Evolutionary conservation across 2,329 filamentous ascomycete species (phyloP), one percentile per base, ranked within the genome.

Genomic region (Hypoxylon sp.): DNA sequence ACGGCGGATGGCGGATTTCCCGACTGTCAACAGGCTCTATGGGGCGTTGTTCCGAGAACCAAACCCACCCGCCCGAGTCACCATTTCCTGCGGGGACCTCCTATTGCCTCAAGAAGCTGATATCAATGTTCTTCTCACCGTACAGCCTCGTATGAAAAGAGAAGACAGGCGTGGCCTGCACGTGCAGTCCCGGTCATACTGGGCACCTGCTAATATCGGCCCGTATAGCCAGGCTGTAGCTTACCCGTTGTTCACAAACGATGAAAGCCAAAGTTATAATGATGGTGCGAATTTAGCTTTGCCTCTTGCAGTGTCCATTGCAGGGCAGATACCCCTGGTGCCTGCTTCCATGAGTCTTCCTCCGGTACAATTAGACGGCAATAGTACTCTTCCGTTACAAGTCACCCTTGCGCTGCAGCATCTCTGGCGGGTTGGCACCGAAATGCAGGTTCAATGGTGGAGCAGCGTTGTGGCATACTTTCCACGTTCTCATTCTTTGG

Each of bases 141-240:
- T 83, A 3, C 82, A 83, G 24, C 69, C 75, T 0, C 67, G 67
- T 1, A 67, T 79, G 22, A 63, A 69, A 8, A 67, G 58, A 4
- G 59, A 59, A n/a, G 74, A 77, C 3, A 71, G 71, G 80, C 84
- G 85, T 57, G 88, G 88, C 0, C 86, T 98, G 1, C 96, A 99
- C 78, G 94, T 99, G 5, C 96, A 98, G 80, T 94, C 92, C 3
- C 86, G 93, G 42, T 97, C 94, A 10, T 98, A 98, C 84, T 99
- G 96, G 96, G 96, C 96, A 0, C 96, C 96, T 0, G 95, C 96
- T 19, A 98, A 98, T 76, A 98, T 99, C 59, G 96, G 96, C 0
- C 96, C 96, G 0, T 98, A 98, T 80, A 98, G 94, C 62, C 96
- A 99, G 81, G 94, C 94, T 3, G 89, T 96, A 54, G 84, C 87